A percentile compares a stretch with the other conserved stretches of the same genome.
Conservation (phyloP, 2,329 filamentous ascomycete species). For the Drechslerella dactyloides region DNA sequence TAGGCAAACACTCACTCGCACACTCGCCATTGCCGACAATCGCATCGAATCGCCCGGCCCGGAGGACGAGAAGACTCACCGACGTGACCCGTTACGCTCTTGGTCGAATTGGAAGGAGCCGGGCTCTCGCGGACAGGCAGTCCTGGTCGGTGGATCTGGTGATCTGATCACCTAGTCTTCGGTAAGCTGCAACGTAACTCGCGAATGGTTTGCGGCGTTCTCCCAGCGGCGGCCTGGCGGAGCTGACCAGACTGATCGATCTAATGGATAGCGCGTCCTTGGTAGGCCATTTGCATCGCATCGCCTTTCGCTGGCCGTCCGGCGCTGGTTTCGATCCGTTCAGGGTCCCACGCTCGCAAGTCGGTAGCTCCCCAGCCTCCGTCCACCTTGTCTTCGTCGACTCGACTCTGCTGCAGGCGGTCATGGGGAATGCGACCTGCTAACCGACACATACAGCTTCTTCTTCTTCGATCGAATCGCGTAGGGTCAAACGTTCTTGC, state of each 20-base stretch:
- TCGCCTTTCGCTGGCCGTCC: too few species aligned
- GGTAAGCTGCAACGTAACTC: background rate
- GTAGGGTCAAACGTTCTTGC: background rate
- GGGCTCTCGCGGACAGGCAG: background rate
- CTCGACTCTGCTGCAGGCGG: slow-evolving; percentile 5
- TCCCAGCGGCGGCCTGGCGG: background rate
- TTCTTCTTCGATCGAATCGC: background rate
- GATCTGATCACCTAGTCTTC: slow-evolving; percentile 14
- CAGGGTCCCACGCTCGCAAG: background rate
- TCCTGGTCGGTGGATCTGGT: slow-evolving; percentile 18
- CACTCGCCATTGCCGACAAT: too few species aligned
- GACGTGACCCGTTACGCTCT: background rate
- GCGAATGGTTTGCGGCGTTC: background rate
- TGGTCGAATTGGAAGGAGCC: slow-evolving; percentile 3
- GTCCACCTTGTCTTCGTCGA: background rate
- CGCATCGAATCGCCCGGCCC: too few species aligned
- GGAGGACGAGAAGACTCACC: background rate
- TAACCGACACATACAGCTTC: background rate
- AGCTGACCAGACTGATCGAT: background rate
- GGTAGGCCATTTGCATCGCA: too few species aligned
- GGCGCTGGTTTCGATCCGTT: background rate
- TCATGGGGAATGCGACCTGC: background rate
- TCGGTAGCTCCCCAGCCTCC: background rate
- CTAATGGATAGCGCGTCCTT: background rate
- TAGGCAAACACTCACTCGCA: too few species aligned